Base-by-base conservation (phyloP, 163 green algal species). In the Prototheca wickerhamii region DNA sequence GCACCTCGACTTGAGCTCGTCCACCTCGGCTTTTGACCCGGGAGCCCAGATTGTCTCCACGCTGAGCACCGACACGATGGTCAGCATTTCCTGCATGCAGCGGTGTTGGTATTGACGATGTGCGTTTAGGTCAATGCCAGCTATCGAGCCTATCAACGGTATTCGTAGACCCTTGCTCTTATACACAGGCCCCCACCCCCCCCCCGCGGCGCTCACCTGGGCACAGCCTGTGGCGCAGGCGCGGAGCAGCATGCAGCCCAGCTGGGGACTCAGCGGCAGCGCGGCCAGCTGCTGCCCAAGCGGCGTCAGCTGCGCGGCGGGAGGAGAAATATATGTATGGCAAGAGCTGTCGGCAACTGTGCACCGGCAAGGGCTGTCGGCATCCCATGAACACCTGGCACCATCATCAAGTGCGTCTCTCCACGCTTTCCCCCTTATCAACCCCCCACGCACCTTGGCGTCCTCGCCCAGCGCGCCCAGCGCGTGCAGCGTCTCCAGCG, bases 51-150 rank as follows among this genome's bases (percentile, higher is more conserved):
- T 82, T 28, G 73, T 83, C 2, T 92, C 92, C 69, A 98, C 93
- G 50, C 76, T 91, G 12, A 99, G 82, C 91, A 99, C 97, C 66
- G 73, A 84, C 40, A 96, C 90, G 10, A 99, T 84, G 30, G 91
- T 97, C 21, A 95, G 73, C 43, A 91, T 80, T 64, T 91, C 83
- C 55, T 96, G 87, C 61, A n/a, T 90, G 72, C 21, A 53, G n/a
- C n/a, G n/a, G n/a, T n/a, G n/a, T n/a, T n/a, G n/a, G n/a, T n/a
- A n/a, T n/a, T n/a, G n/a, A n/a, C n/a, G n/a, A n/a, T n/a, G n/a
- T n/a, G n/a, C n/a, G n/a, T n/a, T n/a, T n/a, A n/a, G n/a, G n/a
- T n/a, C n/a, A n/a, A n/a, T n/a, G n/a, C n/a, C n/a, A n/a, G n/a
- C n/a, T n/a, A n/a, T n/a, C n/a, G n/a, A n/a, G n/a, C n/a, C n/a